Percentiles rank a stretch among this genome's conserved stretches.
phyloP scores from a whole-genome alignment of 805 yeast species.

The Candida hungchunana region DNA sequence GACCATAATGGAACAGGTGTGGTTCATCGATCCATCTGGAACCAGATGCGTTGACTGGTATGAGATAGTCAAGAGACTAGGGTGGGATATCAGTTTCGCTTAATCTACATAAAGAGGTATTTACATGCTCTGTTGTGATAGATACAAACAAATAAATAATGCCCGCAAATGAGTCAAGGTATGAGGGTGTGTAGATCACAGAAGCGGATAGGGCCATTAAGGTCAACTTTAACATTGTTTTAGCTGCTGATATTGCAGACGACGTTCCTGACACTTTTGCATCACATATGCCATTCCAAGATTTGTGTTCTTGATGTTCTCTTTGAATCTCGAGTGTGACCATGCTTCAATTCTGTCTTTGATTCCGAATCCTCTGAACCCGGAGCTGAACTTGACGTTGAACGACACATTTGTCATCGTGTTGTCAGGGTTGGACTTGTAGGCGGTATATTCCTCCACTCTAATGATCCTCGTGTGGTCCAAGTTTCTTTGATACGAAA shows the following conservation, averaged over 20 bases:
- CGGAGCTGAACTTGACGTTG: constrained; percentile 66
- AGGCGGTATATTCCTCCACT: constrained; percentile 73
- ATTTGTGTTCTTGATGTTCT: constrained; percentile 61
- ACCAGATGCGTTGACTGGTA: constrained; percentile 69
- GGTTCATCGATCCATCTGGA: constrained; percentile 45
- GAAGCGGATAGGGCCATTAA: too few relatives aligned
- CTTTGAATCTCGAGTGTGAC: constrained; percentile 68
- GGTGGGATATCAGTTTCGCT: constrained; percentile 81
- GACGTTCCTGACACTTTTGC: constrained; percentile 46
- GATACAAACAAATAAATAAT: too few relatives aligned
- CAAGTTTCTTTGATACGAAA: constrained; percentile 72
- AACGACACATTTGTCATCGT: constrained; percentile 45
- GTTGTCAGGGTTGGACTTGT: constrained; percentile 33
- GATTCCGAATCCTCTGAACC: constrained; percentile 57
- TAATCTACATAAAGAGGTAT: too few relatives aligned
- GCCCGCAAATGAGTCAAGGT: too few relatives aligned
- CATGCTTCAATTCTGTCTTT: constrained; percentile 76
- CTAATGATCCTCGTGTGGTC: constrained; percentile 78
- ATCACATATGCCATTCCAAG: constrained; percentile 76
- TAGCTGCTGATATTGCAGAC: constrained; percentile 3
- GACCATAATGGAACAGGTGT: constrained; percentile 36
- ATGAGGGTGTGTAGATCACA: too few relatives aligned
- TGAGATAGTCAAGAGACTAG: constrained; percentile 55
- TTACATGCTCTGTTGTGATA: too few relatives aligned
- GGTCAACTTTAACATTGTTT: not conserved